These are phyloP conservation scores for Eucommia ulmoides DNA, from an alignment of 257 asterid genomes.

Conservation along the genomic window DNA sequence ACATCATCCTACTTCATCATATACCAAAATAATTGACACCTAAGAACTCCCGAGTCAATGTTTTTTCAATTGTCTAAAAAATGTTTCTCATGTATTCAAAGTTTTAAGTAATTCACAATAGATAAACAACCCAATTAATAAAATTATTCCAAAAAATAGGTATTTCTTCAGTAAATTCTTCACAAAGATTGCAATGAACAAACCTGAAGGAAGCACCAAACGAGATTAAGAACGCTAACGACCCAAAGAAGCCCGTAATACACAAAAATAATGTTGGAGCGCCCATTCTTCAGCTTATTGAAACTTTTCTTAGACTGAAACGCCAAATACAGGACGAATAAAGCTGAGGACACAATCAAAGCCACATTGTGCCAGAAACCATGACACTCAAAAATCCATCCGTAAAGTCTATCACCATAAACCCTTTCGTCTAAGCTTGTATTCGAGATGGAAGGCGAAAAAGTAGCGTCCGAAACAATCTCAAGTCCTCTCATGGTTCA, in stretches of 20 bases:
- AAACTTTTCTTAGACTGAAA: slow-evolving; percentile 26
- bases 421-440: not conserved
- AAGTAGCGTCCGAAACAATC: not conserved
- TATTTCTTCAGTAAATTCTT: not conserved
- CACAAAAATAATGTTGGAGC: slow-evolving; percentile 24
- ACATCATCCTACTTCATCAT: no score
- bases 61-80: not conserved
- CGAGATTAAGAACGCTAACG: slow-evolving; percentile 27
- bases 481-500: not conserved
- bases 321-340: slow-evolving; percentile 23
- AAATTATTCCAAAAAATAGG: not conserved
- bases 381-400: slow-evolving; percentile 23
- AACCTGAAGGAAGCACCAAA: slow-evolving; percentile 37
- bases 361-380: slow-evolving; percentile 23
- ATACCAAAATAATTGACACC: no score
- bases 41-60: not conserved
- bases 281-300: slow-evolving; percentile 22
- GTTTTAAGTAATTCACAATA: not conserved
- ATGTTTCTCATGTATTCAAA: not conserved
- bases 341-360: slow-evolving; percentile 18
- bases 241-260: slow-evolving; percentile 30
- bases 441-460: not conserved
- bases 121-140: not conserved
- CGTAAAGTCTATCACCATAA: not conserved
- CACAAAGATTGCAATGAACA: not conserved